These are phyloP conservation scores for Bathelium albidoporum DNA, from an alignment of 495 filamentous ascomycete species.

Conservation along the genomic window DNA sequence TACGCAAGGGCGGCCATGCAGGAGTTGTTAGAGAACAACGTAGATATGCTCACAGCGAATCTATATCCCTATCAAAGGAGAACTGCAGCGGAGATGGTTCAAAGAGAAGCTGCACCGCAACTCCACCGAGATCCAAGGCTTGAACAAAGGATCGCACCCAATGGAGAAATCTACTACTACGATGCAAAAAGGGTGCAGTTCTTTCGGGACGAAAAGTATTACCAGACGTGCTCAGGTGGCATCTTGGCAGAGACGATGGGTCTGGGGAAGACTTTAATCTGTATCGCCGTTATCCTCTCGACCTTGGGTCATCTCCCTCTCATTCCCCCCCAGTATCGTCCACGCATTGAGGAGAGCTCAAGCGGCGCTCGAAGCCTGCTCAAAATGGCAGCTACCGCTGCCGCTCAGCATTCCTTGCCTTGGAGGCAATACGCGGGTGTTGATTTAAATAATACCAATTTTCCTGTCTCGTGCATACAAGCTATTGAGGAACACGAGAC, in stretches of 20 bases:
- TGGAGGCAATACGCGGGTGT: conserved; percentile 41
- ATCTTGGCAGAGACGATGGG: conserved; percentile 69
- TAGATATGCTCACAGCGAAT: conserved; percentile 53
- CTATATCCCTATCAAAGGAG: conserved; percentile 73
- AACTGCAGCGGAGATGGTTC: conserved; percentile 76
- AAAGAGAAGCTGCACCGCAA: conserved; percentile 59
- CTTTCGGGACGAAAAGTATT: conserved; percentile 52
- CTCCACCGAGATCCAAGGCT: conserved; percentile 66
- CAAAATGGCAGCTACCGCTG: conserved; percentile 63
- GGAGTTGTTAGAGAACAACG: conserved; percentile 43
- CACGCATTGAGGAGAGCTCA: conserved; percentile 31
- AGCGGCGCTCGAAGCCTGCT: conserved; percentile 41
- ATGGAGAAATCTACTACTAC: conserved; percentile 57
- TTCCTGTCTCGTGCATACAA: neutral
- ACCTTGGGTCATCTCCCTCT: conserved; percentile 59
- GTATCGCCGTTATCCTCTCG: conserved; percentile 69
- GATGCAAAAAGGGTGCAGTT: conserved; percentile 53
- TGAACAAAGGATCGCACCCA: conserved; percentile 44
- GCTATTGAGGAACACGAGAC: conserved; percentile 13
- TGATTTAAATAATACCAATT: neutral
- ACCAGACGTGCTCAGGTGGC: conserved; percentile 68
- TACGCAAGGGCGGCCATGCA: conserved; percentile 52
- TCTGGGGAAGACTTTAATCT: conserved; percentile 82
- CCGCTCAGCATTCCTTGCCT: conserved; percentile 53
- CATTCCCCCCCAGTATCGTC: conserved; percentile 52